Evolutionary conservation across 768 basidiomycete species (phyloP).

Genomic region (Tephrocybe sp.): DNA sequence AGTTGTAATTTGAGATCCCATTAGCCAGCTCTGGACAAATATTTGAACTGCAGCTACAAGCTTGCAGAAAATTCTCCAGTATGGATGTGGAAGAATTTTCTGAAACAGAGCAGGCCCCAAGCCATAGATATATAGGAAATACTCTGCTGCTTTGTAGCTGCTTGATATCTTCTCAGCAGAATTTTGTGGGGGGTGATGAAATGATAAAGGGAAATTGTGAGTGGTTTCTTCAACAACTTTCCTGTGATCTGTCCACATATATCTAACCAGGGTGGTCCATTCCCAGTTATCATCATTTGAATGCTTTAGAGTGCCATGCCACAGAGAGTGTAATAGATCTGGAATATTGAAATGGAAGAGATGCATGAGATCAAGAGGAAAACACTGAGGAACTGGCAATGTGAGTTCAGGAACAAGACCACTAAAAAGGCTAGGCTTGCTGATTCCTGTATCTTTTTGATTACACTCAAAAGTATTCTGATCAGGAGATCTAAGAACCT

Average conservation of each 20-base stretch:
- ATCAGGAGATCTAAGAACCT: background rate
- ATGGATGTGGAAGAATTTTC: conserved; percentile 14
- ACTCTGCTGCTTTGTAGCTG: conserved; percentile 31
- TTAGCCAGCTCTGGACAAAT: conserved; percentile 18
- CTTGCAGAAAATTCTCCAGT: conserved; percentile 18
- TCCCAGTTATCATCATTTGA: conserved; percentile 10
- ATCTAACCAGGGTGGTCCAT: conserved; percentile 9
- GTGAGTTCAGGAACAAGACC: background rate
- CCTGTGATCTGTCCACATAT: conserved; percentile 4
- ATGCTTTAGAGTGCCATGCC: conserved; percentile 9
- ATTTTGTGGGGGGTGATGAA: conserved; percentile 28
- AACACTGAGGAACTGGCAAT: conserved; percentile 9
- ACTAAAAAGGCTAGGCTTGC: conserved; percentile 4
- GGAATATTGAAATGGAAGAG: background rate
- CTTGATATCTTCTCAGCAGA: conserved; percentile 27
- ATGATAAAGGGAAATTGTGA: conserved; percentile 15
- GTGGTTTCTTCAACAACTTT: conserved; percentile 8
- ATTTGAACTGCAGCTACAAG: conserved; percentile 22
- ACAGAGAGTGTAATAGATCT: conserved; percentile 7
- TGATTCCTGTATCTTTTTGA: background rate
- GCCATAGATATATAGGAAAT: conserved; percentile 21
- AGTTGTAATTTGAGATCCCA: conserved; percentile 9
- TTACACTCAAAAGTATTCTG: background rate
- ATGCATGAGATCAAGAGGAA: conserved; percentile 13
- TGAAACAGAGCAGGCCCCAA: conserved; percentile 26